Conservation (phyloP, 371 early-diverging fungal species). For the Modicella reniformis region DNA sequence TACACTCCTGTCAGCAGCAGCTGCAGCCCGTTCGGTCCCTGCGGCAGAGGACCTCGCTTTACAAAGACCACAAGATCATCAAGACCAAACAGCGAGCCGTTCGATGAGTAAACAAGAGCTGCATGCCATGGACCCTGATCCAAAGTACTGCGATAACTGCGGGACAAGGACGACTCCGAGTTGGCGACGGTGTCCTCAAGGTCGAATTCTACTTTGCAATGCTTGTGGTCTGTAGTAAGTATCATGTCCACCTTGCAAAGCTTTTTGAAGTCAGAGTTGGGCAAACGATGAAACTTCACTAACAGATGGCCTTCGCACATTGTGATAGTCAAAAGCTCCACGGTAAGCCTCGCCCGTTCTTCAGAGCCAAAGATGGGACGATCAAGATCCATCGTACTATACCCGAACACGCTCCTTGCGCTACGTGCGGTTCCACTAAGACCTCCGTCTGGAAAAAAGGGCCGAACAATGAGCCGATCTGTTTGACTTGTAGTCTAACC, state of each 20-base stretch:
- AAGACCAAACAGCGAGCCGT: not conserved
- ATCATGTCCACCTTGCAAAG: not conserved
- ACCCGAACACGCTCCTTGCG: slow-evolving; percentile 34
- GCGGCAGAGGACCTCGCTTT: not conserved
- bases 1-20: not conserved
- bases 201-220: slow-evolving; percentile 44
- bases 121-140: slow-evolving; percentile 40
- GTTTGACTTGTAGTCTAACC: slow-evolving; percentile 22
- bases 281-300: too few relatives aligned
- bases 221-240: slow-evolving; percentile 50
- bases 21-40: not conserved
- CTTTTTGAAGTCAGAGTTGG: too few relatives aligned
- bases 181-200: slow-evolving; percentile 48
- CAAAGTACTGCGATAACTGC: slow-evolving; percentile 44
- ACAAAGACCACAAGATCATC: not conserved
- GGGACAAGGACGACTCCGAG: slow-evolving; percentile 43
- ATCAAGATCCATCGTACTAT: slow-evolving; percentile 46
- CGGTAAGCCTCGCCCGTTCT: slow-evolving; percentile 37
- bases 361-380: slow-evolving; percentile 41
- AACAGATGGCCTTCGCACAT: not conserved
- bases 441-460: slow-evolving; percentile 35
- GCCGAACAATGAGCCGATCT: slow-evolving; percentile 13
- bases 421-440: slow-evolving; percentile 19
- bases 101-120: slow-evolving; percentile 27
- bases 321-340: slow-evolving; percentile 40